Percentiles rank a stretch among this genome's conserved stretches.
These are phyloP conservation scores for Fusarium redolens DNA, from an alignment of 2,329 filamentous ascomycete species.

Conservation along the genomic window DNA sequence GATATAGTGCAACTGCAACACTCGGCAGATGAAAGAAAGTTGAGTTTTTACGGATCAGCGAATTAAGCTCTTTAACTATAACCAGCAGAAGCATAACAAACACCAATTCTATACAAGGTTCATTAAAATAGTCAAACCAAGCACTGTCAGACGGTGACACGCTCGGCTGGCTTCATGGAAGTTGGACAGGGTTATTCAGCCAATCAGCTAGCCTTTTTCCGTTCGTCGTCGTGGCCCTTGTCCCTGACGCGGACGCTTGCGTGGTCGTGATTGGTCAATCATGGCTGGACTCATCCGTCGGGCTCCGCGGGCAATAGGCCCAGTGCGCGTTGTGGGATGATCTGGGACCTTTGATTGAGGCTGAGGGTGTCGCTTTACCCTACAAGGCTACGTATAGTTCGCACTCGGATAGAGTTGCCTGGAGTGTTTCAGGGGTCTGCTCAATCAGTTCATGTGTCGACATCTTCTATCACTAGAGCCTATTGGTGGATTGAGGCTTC, in stretches of 20 bases:
- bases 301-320: not conserved
- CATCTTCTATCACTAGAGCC: rapidly evolving
- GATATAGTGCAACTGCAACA: not conserved
- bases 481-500: not conserved
- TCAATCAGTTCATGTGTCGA: not conserved
- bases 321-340: not conserved
- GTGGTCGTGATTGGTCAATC: not conserved
- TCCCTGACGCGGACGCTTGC: not conserved
- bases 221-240: not conserved
- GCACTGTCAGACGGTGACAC: not conserved
- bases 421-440: not conserved
- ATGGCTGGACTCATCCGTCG: not conserved
- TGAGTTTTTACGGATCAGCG: not conserved
- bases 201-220: not conserved
- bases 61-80: not conserved
- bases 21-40: rapidly evolving
- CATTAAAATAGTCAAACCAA: not conserved
- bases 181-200: not conserved
- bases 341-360: not conserved
- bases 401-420: not conserved
- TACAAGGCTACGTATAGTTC: not conserved
- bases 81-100: not conserved
- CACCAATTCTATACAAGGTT: not conserved
- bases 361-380: not conserved
- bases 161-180: not conserved